phyloP scores from a whole-genome alignment of 371 early-diverging fungal species.

The Scutellospora calospora region DNA sequence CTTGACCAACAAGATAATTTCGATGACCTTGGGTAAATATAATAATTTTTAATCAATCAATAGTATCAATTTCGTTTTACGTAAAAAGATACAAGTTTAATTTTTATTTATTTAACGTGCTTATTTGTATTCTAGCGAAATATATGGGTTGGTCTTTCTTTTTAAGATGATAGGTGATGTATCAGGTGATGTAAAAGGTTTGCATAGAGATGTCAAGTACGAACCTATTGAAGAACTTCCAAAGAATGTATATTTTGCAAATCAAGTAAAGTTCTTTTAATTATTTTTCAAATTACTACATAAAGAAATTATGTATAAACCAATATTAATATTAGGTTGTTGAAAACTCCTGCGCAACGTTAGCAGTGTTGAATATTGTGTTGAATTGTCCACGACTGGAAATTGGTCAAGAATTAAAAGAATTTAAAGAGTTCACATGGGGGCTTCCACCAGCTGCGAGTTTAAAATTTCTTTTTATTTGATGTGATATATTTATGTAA shows the following conservation, averaged over 20 bases:
- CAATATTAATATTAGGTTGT: conserved; percentile 26
- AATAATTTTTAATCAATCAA: background rate
- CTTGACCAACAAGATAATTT: conserved; percentile 30
- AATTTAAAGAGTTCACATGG: conserved; percentile 39
- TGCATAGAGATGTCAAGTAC: conserved; percentile 1
- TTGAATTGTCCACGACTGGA: conserved; percentile 23
- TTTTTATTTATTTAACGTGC: background rate
- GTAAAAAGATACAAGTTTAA: background rate
- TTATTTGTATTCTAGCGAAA: background rate
- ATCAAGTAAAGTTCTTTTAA: conserved; percentile 10
- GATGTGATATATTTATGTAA: background rate
- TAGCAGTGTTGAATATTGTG: conserved; percentile 36
- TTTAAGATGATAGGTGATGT: conserved; percentile 36
- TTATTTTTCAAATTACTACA: background rate
- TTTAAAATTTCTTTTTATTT: background rate
- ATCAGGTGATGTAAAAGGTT: background rate
- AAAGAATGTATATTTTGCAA: conserved; percentile 38
- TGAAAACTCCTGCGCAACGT: conserved; percentile 39
- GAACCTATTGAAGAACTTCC: conserved; percentile 14
- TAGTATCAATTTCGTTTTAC: background rate
- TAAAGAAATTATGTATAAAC: background rate
- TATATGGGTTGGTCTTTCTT: conserved; percentile 36
- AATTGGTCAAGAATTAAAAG: conserved; percentile 10
- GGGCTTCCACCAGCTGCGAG: conserved; percentile 25
- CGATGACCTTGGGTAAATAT: conserved; percentile 26